Percentiles rank a stretch among this genome's conserved stretches.
phyloP scores from a whole-genome alignment of 176 grass and related monocot genomes.

The Oryza nivara region DNA sequence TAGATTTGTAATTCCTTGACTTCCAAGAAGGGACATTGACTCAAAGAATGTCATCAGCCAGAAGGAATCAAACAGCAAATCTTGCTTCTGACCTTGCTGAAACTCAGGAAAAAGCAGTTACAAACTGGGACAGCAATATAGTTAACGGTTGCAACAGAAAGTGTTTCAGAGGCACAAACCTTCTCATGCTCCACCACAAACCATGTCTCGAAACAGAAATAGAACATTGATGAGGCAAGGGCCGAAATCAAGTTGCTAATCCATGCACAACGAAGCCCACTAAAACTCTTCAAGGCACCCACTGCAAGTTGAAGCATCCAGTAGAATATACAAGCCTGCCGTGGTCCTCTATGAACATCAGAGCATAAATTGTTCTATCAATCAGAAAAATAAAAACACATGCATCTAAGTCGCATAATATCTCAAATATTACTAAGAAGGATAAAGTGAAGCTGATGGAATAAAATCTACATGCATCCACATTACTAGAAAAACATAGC shows the following conservation, averaged over 20 bases:
- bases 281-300: slow-evolving; percentile 63
- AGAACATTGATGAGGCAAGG: slow-evolving; percentile 84
- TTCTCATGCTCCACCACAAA: slow-evolving; percentile 91
- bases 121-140: not conserved
- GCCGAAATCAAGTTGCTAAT: slow-evolving; percentile 67
- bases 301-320: slow-evolving; percentile 75
- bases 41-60: slow-evolving; percentile 94
- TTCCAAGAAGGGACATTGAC: slow-evolving; percentile 76
- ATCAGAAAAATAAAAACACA: slow-evolving; percentile 19
- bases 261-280: slow-evolving; percentile 64
- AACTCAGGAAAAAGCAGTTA: slow-evolving; percentile 45
- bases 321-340: slow-evolving; percentile 68
- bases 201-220: slow-evolving; percentile 88
- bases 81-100: slow-evolving; percentile 91
- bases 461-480: not conserved
- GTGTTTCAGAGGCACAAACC: slow-evolving; percentile 51
- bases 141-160: not conserved
- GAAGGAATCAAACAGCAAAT: slow-evolving; percentile 79
- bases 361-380: slow-evolving; percentile 22
- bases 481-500: not conserved
- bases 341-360: slow-evolving; percentile 65
- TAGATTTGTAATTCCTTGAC: slow-evolving; percentile 78
- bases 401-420: not conserved
- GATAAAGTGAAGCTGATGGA: slow-evolving; percentile 10
- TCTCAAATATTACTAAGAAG: not conserved